These are phyloP conservation scores for Schoenoplectus triqueter DNA, from an alignment of 202 grass and related monocot species.

Conservation along the genomic window DNA sequence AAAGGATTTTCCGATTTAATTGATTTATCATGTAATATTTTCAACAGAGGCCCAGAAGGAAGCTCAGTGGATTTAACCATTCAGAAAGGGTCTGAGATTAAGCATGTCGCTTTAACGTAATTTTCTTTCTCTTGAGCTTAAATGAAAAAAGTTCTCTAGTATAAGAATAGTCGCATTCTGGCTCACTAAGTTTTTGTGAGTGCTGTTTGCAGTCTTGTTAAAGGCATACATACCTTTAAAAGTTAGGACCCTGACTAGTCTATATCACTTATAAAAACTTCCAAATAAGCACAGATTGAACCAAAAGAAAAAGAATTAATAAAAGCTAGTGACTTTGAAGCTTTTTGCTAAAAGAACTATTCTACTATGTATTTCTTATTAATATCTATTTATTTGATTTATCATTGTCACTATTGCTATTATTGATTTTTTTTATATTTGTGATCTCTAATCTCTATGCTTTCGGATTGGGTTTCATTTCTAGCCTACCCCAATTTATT, in stretches of 20 bases:
- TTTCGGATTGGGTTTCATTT: too few relatives aligned
- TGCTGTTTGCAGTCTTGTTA: background rate
- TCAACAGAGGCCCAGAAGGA: slow-evolving; percentile 84
- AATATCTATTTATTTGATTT: slow-evolving; percentile 8
- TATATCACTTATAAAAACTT: background rate
- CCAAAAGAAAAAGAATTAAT: background rate
- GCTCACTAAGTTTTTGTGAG: background rate
- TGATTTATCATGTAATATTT: slow-evolving; percentile 21
- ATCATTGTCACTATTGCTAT: too few relatives aligned
- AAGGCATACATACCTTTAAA: background rate
- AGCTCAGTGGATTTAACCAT: slow-evolving; percentile 78
- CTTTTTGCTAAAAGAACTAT: background rate
- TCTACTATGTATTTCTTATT: background rate
- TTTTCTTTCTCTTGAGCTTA: slow-evolving; percentile 35
- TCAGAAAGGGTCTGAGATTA: slow-evolving; percentile 65
- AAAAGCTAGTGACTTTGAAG: background rate
- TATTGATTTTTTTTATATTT: too few relatives aligned
- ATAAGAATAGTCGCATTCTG: background rate
- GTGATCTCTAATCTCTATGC: too few relatives aligned
- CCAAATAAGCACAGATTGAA: background rate
- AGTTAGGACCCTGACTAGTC: background rate
- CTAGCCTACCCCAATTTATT: too few relatives aligned
- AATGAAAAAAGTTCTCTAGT: slow-evolving; percentile 11
- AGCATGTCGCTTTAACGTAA: slow-evolving; percentile 68
- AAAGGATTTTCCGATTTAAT: slow-evolving; percentile 6